Percentiles rank a stretch among this genome's conserved stretches.
phyloP scores from a whole-genome alignment of 306 rosid genomes.

The Fragaria iinumae region DNA sequence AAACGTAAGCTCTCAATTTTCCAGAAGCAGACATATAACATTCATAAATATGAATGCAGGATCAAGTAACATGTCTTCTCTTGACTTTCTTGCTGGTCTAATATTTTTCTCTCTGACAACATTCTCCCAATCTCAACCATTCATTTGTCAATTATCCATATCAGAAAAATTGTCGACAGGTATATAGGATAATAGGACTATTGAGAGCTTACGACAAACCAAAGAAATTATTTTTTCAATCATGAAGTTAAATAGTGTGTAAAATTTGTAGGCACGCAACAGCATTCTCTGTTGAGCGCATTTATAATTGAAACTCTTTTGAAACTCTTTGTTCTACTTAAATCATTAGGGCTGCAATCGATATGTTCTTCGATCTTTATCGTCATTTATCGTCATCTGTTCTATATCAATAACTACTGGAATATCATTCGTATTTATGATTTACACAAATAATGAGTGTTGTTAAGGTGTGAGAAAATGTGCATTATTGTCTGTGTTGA shows the following conservation, averaged over 20 bases:
- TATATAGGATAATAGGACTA: too few relatives aligned
- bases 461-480: too few relatives aligned
- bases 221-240: not conserved
- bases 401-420: too few relatives aligned
- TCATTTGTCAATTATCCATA: slow-evolving; percentile 17
- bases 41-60: slow-evolving; percentile 47
- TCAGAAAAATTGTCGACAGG: slow-evolving; percentile 14
- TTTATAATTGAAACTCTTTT: too few relatives aligned
- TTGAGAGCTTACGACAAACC: not conserved
- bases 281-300: not conserved
- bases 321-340: too few relatives aligned
- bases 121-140: slow-evolving; percentile 51
- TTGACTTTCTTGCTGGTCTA: slow-evolving; percentile 5
- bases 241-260: not conserved
- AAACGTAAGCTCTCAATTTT: slow-evolving; percentile 39
- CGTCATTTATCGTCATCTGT: too few relatives aligned
- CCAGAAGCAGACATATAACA: slow-evolving; percentile 37
- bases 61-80: slow-evolving; percentile 39
- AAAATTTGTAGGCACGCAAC: not conserved
- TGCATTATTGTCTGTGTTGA: too few relatives aligned
- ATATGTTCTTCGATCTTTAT: too few relatives aligned
- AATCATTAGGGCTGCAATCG: too few relatives aligned
- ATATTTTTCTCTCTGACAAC: slow-evolving; percentile 33
- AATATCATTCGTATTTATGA: too few relatives aligned
- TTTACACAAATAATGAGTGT: too few relatives aligned